A percentile compares a stretch with the other conserved stretches of the same genome.
phyloP scores from a whole-genome alignment of 768 basidiomycete genomes.

The Boletus sensibilis region DNA sequence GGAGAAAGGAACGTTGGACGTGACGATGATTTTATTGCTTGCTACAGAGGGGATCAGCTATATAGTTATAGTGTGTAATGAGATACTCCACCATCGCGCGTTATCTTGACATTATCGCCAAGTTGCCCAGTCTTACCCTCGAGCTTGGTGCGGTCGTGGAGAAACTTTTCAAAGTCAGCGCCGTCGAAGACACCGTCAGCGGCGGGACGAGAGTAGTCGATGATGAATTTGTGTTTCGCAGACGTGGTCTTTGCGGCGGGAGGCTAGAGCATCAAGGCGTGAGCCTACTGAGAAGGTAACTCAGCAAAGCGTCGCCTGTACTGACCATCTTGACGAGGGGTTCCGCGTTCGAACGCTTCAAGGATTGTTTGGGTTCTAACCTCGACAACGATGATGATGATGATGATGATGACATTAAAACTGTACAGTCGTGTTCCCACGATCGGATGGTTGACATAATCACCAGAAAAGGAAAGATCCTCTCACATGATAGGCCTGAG shows the following conservation, averaged over 20 bases:
- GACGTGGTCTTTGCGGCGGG: slow-evolving; percentile 49
- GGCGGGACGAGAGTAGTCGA: slow-evolving; percentile 86
- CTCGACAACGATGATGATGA: neutral
- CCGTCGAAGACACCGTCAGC: slow-evolving; percentile 60
- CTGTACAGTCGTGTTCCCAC: slow-evolving; percentile 52
- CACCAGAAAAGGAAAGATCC: slow-evolving; percentile 4
- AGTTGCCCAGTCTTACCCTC: slow-evolving; percentile 91
- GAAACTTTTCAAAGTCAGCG: slow-evolving; percentile 78
- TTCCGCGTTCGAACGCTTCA: neutral
- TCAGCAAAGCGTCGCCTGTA: slow-evolving; percentile 82
- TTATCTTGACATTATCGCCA: slow-evolving; percentile 84
- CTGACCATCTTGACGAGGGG: slow-evolving; percentile 66
- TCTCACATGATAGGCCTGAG: slow-evolving; percentile 7
- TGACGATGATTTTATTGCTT: slow-evolving; percentile 80
- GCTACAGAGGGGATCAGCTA: slow-evolving; percentile 39
- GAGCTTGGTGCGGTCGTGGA: slow-evolving; percentile 92
- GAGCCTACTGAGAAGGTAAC: slow-evolving; percentile 90
- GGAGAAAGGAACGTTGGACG: slow-evolving; percentile 86
- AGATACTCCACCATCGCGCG: slow-evolving; percentile 65
- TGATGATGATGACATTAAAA: slow-evolving; percentile 29
- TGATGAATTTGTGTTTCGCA: slow-evolving; percentile 74
- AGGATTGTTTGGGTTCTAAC: neutral
- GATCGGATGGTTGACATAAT: slow-evolving; percentile 9
- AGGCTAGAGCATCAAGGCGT: slow-evolving; percentile 54
- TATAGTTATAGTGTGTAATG: slow-evolving; percentile 17